Percentiles rank a stretch among this genome's conserved stretches.
Evolutionary conservation across 768 basidiomycete genomes (phyloP).

Genomic region (Collybia sordida): DNA sequence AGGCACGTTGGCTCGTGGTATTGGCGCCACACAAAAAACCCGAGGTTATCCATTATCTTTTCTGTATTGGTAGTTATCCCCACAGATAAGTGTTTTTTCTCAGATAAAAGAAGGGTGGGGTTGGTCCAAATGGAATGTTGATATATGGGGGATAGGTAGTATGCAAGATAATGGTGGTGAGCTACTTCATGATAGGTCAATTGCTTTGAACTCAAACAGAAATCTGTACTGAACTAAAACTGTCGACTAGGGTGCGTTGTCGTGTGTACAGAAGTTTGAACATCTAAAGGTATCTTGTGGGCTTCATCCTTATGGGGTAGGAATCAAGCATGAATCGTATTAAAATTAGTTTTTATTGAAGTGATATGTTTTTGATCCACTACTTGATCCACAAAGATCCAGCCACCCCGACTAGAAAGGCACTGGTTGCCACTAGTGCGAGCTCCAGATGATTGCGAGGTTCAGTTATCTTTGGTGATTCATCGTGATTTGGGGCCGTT

Average conservation of each 20-base stretch:
- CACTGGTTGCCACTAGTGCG: slow-evolving; percentile 32
- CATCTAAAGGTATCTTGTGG: slow-evolving; percentile 9
- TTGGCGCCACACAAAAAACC: slow-evolving; percentile 78
- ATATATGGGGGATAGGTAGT: slow-evolving; percentile 41
- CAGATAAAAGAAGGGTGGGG: slow-evolving; percentile 71
- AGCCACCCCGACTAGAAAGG: slow-evolving; percentile 34
- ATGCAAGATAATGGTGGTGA: slow-evolving; percentile 43
- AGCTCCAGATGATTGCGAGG: slow-evolving; percentile 10
- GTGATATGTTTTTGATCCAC: slow-evolving; percentile 18
- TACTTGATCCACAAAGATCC: slow-evolving; percentile 24
- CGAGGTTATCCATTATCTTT: slow-evolving; percentile 41
- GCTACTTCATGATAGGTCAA: slow-evolving; percentile 48
- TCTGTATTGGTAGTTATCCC: background rate
- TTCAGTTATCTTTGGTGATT: background rate
- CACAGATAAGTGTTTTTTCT: background rate
- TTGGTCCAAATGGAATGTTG: slow-evolving; percentile 60
- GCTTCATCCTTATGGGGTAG: background rate
- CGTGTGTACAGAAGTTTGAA: slow-evolving; percentile 51
- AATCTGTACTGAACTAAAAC: background rate
- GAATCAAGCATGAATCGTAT: background rate
- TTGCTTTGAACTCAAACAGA: background rate
- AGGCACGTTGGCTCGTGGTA: slow-evolving; percentile 63
- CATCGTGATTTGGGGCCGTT: background rate
- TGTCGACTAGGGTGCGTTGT: slow-evolving; percentile 44
- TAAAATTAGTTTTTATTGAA: background rate